Percentiles rank a stretch among this genome's conserved stretches.
Conservation (phyloP, 768 basidiomycete genomes). For the Tulasnella sp. region DNA sequence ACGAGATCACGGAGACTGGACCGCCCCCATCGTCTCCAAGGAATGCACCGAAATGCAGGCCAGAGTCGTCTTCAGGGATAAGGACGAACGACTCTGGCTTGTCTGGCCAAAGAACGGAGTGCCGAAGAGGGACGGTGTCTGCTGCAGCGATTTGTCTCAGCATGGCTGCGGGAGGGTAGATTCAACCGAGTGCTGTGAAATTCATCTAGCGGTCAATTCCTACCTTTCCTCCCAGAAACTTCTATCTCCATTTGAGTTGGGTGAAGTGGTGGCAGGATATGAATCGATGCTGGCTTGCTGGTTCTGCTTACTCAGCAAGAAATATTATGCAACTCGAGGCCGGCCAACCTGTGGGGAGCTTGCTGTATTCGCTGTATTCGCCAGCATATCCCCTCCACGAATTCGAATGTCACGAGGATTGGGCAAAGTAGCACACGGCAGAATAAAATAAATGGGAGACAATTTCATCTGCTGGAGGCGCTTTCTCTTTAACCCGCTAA, state of each 20-base stretch:
- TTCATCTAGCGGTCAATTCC: neutral
- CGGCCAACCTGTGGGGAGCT: neutral
- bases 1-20: constrained; percentile 8
- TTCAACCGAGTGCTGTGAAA: neutral
- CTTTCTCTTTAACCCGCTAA: neutral
- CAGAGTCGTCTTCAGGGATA: constrained; percentile 2
- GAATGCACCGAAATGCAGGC: constrained; percentile 11
- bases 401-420: neutral
- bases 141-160: neutral
- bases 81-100: neutral
- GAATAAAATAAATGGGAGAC: no score
- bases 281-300: neutral
- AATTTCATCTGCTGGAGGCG: neutral
- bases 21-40: neutral
- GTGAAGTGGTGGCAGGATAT: neutral
- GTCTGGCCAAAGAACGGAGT: constrained; percentile 16
- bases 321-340: neutral
- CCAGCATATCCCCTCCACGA: neutral
- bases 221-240: neutral
- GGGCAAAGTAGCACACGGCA: neutral
- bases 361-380: no score
- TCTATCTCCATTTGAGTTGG: neutral
- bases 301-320: neutral
- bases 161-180: neutral
- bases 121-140: constrained; percentile 9